These are phyloP conservation scores for Pyrenophora teres DNA, from an alignment of 2,329 filamentous ascomycete genomes.

Conservation along the genomic window DNA sequence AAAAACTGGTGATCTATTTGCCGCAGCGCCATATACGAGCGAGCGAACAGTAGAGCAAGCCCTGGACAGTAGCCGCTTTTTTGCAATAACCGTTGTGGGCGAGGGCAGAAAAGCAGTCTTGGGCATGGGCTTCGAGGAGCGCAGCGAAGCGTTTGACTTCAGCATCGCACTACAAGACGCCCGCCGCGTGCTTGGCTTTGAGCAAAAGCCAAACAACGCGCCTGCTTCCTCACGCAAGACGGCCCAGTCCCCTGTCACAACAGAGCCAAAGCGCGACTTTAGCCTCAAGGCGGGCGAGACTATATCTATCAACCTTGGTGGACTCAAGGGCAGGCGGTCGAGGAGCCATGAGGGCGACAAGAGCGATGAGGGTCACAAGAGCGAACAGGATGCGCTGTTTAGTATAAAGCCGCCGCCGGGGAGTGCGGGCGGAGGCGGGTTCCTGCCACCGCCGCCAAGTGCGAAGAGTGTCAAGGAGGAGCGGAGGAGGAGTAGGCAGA, in stretches of 20 bases:
- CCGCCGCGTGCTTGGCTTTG: constrained; percentile 69
- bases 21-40: constrained; percentile 77
- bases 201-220: constrained; percentile 45
- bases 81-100: constrained; percentile 79
- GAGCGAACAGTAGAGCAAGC: constrained; percentile 72
- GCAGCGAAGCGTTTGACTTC: constrained; percentile 85
- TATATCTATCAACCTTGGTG: constrained; percentile 78
- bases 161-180: constrained; percentile 79
- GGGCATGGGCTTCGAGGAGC: constrained; percentile 85
- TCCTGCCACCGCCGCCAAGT: constrained; percentile 70
- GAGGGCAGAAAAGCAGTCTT: constrained; percentile 77
- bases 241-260: constrained; percentile 33
- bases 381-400: constrained; percentile 62
- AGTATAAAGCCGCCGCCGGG: constrained; percentile 73
- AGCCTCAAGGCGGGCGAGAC: constrained; percentile 89
- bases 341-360: constrained; percentile 49
- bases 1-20: constrained; percentile 74
- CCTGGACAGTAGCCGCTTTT: constrained; percentile 80
- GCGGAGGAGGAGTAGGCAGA: constrained; percentile 59
- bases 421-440: constrained; percentile 40
- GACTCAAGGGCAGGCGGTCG: constrained; percentile 55
- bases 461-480: constrained; percentile 65
- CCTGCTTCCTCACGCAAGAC: constrained; percentile 2
- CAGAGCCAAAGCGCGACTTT: constrained; percentile 70
- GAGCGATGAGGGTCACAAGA: constrained; percentile 32